A percentile compares a stretch with the other conserved stretches of the same genome.
These are phyloP conservation scores for Dipodascopsis uninucleata DNA, from an alignment of 805 yeast genomes.

Conservation along the genomic window DNA sequence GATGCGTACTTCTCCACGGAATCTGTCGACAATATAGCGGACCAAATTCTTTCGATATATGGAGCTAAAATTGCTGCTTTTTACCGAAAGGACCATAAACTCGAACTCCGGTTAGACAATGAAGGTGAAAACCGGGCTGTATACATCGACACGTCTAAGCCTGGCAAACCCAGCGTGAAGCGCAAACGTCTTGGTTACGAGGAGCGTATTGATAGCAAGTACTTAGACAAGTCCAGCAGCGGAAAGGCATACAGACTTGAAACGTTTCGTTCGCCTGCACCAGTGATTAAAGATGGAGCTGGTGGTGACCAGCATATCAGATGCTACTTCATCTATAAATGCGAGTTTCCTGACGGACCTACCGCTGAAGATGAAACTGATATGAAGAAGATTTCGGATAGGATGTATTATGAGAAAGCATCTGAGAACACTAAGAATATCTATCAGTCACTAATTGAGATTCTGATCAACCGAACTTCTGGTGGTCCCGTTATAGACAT, in stretches of 20 bases:
- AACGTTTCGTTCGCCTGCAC: conserved; percentile 63
- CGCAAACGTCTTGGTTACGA: conserved; percentile 31
- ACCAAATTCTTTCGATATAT: conserved; percentile 82
- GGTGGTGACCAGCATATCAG: conserved; percentile 50
- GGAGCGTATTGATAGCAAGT: conserved; percentile 68
- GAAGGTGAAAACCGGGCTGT: conserved; percentile 85
- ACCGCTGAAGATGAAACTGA: conserved; percentile 44
- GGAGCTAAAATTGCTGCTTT: conserved; percentile 90
- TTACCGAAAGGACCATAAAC: conserved; percentile 54
- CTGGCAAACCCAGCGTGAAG: conserved; percentile 44
- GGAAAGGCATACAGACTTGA: conserved; percentile 62
- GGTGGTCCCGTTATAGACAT: conserved; percentile 88
- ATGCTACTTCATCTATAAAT: conserved; percentile 81
- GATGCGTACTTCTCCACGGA: conserved; percentile 84
- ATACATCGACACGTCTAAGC: conserved; percentile 68
- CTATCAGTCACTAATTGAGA: conserved; percentile 66
- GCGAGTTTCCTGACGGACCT: conserved; percentile 45
- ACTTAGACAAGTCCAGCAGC: conserved; percentile 46
- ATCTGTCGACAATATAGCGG: conserved; percentile 70
- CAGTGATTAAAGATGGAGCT: conserved; percentile 43
- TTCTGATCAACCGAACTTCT: conserved; percentile 60
- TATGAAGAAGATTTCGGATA: conserved; percentile 70
- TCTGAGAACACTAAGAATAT: conserved; percentile 73
- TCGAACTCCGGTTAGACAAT: conserved; percentile 72
- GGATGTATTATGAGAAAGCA: conserved; percentile 70